A percentile compares a stretch with the other conserved stretches of the same genome.
Evolutionary conservation across 2,329 filamentous ascomycete species (phyloP).

Genomic region (Colletotrichum sp.): DNA sequence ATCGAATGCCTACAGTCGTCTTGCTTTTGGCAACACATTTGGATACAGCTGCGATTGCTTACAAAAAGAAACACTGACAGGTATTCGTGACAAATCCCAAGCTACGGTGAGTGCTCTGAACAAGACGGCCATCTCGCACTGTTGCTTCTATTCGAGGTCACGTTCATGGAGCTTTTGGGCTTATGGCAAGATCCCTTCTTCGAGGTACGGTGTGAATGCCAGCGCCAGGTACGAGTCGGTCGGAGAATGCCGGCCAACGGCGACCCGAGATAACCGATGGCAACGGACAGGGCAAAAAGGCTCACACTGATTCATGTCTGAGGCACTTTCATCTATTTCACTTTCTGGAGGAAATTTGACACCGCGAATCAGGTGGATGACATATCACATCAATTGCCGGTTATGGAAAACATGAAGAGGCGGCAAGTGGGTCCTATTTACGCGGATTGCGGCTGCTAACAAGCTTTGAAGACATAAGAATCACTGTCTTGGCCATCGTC

Average conservation of each 20-base stretch:
- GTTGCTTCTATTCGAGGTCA: accelerated
- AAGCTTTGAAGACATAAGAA: not conserved
- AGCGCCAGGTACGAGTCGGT: not conserved
- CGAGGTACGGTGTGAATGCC: not conserved
- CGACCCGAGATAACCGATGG: not conserved
- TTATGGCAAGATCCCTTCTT: not conserved
- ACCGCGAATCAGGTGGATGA: not conserved
- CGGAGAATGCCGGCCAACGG: not conserved
- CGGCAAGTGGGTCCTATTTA: not conserved
- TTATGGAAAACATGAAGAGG: not conserved
- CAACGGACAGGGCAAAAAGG: not conserved
- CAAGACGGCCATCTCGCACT: not conserved
- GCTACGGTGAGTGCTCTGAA: accelerated
- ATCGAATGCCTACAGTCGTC: not conserved
- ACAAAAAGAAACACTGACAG: not conserved
- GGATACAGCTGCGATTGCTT: not conserved
- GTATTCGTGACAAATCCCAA: not conserved
- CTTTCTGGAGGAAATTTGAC: not conserved
- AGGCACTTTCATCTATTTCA: not conserved
- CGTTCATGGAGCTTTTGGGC: accelerated
- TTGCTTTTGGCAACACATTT: not conserved
- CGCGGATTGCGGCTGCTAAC: not conserved
- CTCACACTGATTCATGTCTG: not conserved
- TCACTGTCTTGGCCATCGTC: not conserved
- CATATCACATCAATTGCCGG: not conserved